Base-by-base conservation (phyloP, 371 early-diverging fungal species). In the Conidiobolus incongruus region DNA sequence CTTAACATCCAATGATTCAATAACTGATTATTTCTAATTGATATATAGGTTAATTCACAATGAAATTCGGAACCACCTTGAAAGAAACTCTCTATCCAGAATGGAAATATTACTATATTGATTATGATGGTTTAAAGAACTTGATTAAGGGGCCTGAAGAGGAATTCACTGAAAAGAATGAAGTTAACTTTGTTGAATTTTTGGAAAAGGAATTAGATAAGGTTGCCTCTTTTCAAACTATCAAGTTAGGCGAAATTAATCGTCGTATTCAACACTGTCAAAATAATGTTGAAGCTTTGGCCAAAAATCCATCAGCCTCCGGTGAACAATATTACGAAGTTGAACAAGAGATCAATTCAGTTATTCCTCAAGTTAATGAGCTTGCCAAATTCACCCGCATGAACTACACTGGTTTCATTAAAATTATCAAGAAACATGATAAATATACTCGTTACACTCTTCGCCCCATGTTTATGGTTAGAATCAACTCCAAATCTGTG, bases 361-460 rank as follows among this genome's bases (percentile, higher is more conserved):
- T 92, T 39, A 81, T 87, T 47, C 72, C 72, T 38, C 94, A 94
- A 59, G 75, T 89, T n/a, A 82, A 79, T 57, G 86, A 89, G 55
- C 69, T 95, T 32, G 81, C 91, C 40, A 88, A 87, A 62, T 98
- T 83, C 56, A 80, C 87, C 5, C 72, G 94, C 17, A 63, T 96
- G 46, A 98, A 98, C 66, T 89, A 89, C 54, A 81, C 93, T 28
- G 99, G 90, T 13, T 94, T 96, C 52, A 63, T 93, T 47, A 96
- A 92, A 68, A 88, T 94, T 49, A 73, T 97, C 54, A 94, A 93
- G 62, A 94, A 95, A 62, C 93, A 94, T 60, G 97, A 96, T 70
- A 51, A 44, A 72, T 69, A 69, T 62, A 89, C 92, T 15, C 62
- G 72, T 20, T 86, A 76, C 68, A 59, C 70, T 26, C 65, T 96